These are phyloP conservation scores for Stereocaulon alpinum DNA, from an alignment of 495 filamentous ascomycete species.

Conservation along the genomic window DNA sequence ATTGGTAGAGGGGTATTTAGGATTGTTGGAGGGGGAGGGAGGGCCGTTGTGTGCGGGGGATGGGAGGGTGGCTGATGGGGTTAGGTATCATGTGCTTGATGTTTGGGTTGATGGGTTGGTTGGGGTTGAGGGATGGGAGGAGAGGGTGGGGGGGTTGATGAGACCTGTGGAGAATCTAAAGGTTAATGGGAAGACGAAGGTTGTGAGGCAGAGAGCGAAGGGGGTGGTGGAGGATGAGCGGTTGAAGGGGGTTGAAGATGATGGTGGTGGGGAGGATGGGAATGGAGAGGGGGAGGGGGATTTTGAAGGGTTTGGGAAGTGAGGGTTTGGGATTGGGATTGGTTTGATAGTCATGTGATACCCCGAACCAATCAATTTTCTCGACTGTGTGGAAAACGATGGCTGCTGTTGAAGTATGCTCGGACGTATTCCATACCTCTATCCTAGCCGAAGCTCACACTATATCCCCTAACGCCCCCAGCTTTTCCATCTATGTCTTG, in stretches of 20 bases:
- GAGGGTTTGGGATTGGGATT: background rate
- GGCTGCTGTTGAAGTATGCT: background rate
- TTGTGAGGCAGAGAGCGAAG: slow-evolving; percentile 57
- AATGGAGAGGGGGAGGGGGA: slow-evolving; percentile 40
- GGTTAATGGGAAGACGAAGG: slow-evolving; percentile 53
- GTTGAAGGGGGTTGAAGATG: slow-evolving; percentile 40
- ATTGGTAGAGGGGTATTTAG: slow-evolving; percentile 27
- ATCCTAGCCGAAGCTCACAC: background rate
- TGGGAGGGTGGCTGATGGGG: slow-evolving; percentile 57
- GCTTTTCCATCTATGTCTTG: background rate
- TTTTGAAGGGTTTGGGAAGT: slow-evolving; percentile 68
- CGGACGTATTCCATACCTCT: background rate
- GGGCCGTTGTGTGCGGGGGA: slow-evolving; percentile 39
- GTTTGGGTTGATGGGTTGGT: slow-evolving; percentile 83
- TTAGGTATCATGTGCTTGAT: slow-evolving; percentile 83
- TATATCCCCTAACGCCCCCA: background rate
- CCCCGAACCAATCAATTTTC: too few species aligned
- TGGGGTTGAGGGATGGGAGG: slow-evolving; percentile 37
- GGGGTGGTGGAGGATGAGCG: slow-evolving; percentile 69
- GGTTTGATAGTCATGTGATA: too few species aligned
- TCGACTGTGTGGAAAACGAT: background rate
- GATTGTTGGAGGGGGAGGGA: slow-evolving; percentile 28
- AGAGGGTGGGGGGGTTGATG: slow-evolving; percentile 35
- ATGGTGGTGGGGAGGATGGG: slow-evolving; percentile 24
- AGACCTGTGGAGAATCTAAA: slow-evolving; percentile 47